Percentiles rank a stretch among this genome's conserved stretches.
phyloP scores from a whole-genome alignment of 176 grass and related monocot species.

The bread wheat (Triticum aestivum) region DNA sequence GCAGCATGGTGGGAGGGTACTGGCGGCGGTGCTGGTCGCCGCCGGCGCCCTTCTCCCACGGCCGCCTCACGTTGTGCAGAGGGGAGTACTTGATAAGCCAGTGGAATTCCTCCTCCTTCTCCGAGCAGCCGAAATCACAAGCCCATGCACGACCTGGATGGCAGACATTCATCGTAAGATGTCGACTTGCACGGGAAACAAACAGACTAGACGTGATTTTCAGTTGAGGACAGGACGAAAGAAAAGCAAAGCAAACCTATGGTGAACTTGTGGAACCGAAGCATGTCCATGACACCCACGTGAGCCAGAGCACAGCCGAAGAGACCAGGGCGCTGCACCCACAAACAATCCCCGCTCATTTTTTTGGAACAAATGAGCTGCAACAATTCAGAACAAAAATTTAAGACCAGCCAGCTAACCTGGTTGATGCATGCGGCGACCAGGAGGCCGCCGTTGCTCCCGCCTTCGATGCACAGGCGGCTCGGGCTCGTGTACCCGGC shows the following conservation, averaged over 20 bases:
- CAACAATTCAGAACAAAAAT: background rate
- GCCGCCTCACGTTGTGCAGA: conserved; percentile 76
- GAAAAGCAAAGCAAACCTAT: conserved; percentile 38
- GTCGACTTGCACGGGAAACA: background rate
- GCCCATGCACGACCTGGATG: conserved; percentile 67
- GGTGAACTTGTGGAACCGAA: conserved; percentile 95
- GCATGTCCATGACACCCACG: conserved; percentile 97
- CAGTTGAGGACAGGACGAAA: background rate
- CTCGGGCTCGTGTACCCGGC: conserved; percentile 62
- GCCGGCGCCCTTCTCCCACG: conserved; percentile 55
- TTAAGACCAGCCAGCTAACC: background rate
- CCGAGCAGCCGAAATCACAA: conserved; percentile 84
- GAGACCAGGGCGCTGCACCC: conserved; percentile 68
- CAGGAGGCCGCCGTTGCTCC: conserved; percentile 86
- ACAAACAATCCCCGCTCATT: background rate
- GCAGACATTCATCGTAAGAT: background rate
- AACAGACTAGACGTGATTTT: background rate
- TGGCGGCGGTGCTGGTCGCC: background rate
- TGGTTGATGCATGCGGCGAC: conserved; percentile 94
- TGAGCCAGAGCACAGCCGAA: conserved; percentile 88
- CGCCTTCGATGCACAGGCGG: conserved; percentile 82
- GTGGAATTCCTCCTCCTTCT: conserved; percentile 70
- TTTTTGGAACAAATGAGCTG: background rate
- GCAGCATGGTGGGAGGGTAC: conserved; percentile 85
- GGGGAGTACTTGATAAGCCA: conserved; percentile 97